Percentiles rank a stretch among this genome's conserved stretches.
Evolutionary conservation across 805 yeast genomes (phyloP).

Genomic region (Wickerhamomyces rabaulensis): DNA sequence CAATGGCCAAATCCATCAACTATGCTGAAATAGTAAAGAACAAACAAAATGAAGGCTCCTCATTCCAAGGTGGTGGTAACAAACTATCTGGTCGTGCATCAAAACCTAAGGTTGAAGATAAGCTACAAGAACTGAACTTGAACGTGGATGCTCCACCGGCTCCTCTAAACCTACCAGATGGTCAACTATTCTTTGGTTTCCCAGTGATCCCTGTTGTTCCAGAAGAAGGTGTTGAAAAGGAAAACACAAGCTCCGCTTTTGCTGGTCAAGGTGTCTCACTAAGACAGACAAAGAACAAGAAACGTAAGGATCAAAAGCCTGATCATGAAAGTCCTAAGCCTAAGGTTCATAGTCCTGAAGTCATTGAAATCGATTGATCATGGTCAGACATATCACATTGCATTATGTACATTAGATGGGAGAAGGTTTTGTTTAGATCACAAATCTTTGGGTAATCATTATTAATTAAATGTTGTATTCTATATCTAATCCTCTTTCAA

Average conservation of each 20-base stretch:
- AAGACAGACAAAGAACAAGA: conserved; percentile 40
- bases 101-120: conserved; percentile 10
- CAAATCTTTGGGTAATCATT: background rate
- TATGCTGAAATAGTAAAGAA: conserved; percentile 54
- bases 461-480: background rate
- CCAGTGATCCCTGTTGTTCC: conserved; percentile 50
- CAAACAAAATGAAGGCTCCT: conserved; percentile 25
- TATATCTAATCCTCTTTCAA: background rate
- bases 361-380: conserved; percentile 69
- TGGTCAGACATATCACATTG: background rate
- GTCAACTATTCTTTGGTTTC: conserved; percentile 90
- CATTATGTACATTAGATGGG: conserved; percentile 3
- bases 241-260: conserved; percentile 29
- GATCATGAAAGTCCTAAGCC: conserved; percentile 53
- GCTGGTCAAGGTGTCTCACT: conserved; percentile 72
- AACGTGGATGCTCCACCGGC: conserved; percentile 62
- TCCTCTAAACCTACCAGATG: conserved; percentile 70
- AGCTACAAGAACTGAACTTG: conserved; percentile 35
- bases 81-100: conserved; percentile 61
- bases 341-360: conserved; percentile 67
- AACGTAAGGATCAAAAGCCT: conserved; percentile 53
- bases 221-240: conserved; percentile 29
- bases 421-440: background rate
- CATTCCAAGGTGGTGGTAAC: conserved; percentile 60
- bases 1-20: conserved; percentile 64